phyloP scores from a whole-genome alignment of 257 asterid genomes.

The Solanum pennellii region DNA sequence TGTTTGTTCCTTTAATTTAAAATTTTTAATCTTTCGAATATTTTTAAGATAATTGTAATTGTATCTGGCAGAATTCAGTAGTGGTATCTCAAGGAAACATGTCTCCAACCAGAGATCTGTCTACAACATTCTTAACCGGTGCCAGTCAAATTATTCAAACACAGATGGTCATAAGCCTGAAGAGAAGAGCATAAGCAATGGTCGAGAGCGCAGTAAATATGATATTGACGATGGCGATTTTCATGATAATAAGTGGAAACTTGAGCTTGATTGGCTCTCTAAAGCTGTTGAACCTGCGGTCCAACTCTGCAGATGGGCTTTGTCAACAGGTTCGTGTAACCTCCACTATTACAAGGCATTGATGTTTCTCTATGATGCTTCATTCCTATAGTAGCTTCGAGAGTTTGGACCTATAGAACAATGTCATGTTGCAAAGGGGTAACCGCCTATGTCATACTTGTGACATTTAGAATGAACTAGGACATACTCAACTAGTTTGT shows the following conservation, averaged over 20 bases:
- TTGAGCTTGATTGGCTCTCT: constrained; percentile 71
- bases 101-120: constrained; percentile 1
- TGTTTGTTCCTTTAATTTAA: neutral
- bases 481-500: neutral
- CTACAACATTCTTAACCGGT: constrained; percentile 33
- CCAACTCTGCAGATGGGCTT: constrained; percentile 73
- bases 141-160: constrained; percentile 39
- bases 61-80: constrained; percentile 31
- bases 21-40: neutral
- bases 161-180: neutral
- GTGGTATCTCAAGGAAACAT: constrained; percentile 23
- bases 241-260: constrained; percentile 48
- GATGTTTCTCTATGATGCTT: neutral
- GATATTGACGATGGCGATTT: constrained; percentile 32
- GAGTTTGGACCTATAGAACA: neutral
- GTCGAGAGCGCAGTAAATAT: constrained; percentile 7
- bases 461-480: neutral
- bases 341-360: neutral
- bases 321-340: constrained; percentile 48
- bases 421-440: neutral
- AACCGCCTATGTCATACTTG: neutral
- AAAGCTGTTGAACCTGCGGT: constrained; percentile 87
- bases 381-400: neutral
- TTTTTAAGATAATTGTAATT: neutral
- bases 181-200: neutral